Conservation (phyloP, 2,329 filamentous ascomycete species). For the Fusarium chaquense region DNA sequence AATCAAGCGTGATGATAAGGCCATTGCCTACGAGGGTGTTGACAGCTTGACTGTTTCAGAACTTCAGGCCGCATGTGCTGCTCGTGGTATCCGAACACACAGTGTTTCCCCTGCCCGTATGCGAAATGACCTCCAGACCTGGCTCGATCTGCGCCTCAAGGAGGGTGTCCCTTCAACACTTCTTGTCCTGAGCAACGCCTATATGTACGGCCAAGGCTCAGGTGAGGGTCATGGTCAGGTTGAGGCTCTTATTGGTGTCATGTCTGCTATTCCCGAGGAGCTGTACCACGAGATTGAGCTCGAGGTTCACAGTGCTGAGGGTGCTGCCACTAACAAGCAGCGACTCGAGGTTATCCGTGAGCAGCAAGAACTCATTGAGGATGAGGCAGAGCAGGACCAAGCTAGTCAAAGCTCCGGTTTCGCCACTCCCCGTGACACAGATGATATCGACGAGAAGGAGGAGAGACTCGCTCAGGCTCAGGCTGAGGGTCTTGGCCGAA, state of each 20-base stretch:
- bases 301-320: constrained; percentile 96
- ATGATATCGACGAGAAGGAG: constrained; percentile 96
- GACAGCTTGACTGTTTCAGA: constrained; percentile 93
- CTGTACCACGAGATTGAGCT: constrained; percentile 99
- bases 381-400: constrained; percentile 93
- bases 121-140: constrained; percentile 89
- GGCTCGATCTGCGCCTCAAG: constrained; percentile 92
- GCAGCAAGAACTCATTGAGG: constrained; percentile 97
- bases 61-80: constrained; percentile 90
- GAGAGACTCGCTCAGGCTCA: constrained; percentile 70
- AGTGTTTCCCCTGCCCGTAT: constrained; percentile 90
- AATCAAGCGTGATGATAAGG: constrained; percentile 97
- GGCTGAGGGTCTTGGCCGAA: constrained; percentile 60
- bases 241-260: constrained; percentile 89
- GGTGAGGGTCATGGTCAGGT: constrained; percentile 92
- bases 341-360: constrained; percentile 97
- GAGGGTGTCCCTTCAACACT: constrained; percentile 97
- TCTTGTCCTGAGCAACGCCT: constrained; percentile 95
- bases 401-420: constrained; percentile 81
- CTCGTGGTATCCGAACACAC: constrained; percentile 91
- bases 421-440: constrained; percentile 82
- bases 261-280: constrained; percentile 96
- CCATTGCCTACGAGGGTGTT: constrained; percentile 93
- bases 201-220: constrained; percentile 92
- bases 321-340: constrained; percentile 98